Evolutionary conservation across 192 early-diverging fungal species (phyloP).

Genomic region (Allomyces macrogynus): DNA sequence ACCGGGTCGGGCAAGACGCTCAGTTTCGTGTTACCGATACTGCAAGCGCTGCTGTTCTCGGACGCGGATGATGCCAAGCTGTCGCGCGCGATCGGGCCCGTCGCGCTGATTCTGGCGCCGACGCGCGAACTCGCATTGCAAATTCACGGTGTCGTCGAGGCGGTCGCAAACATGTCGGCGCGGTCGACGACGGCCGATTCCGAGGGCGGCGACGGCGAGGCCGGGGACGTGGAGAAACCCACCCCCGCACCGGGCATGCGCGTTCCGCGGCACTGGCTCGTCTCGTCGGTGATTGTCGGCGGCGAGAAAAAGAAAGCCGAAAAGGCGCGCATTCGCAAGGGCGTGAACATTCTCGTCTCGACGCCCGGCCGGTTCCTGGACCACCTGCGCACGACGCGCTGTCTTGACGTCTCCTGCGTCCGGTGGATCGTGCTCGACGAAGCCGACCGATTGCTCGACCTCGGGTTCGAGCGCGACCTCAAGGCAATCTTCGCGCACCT

Average conservation of each 20-base stretch:
- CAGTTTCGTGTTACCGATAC: conserved; percentile 63
- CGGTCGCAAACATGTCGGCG: background rate
- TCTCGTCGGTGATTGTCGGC: conserved; percentile 60
- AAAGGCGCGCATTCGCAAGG: conserved; percentile 64
- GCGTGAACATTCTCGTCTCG: conserved; percentile 69
- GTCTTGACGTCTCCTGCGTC: conserved; percentile 64
- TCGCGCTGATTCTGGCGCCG: conserved; percentile 49
- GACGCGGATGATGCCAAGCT: background rate
- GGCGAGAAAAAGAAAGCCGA: conserved; percentile 65
- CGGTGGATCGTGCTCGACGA: conserved; percentile 95
- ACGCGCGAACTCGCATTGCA: conserved; percentile 58
- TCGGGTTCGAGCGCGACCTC: conserved; percentile 72
- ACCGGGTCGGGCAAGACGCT: conserved; percentile 91
- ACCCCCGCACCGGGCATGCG: background rate
- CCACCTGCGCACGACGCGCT: conserved; percentile 61
- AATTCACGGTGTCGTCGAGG: conserved; percentile 29
- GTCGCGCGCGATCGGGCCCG: conserved; percentile 10
- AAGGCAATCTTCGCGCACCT: conserved; percentile 44
- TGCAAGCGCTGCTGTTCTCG: background rate
- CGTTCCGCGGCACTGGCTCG: conserved; percentile 53
- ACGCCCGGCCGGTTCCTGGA: conserved; percentile 91
- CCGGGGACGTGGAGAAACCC: background rate
- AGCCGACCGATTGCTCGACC: conserved; percentile 85
- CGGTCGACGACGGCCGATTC: background rate
- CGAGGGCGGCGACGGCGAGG: background rate